These are phyloP conservation scores for Claviceps purpurea DNA, from an alignment of 2,329 filamentous ascomycete genomes.

Conservation along the genomic window DNA sequence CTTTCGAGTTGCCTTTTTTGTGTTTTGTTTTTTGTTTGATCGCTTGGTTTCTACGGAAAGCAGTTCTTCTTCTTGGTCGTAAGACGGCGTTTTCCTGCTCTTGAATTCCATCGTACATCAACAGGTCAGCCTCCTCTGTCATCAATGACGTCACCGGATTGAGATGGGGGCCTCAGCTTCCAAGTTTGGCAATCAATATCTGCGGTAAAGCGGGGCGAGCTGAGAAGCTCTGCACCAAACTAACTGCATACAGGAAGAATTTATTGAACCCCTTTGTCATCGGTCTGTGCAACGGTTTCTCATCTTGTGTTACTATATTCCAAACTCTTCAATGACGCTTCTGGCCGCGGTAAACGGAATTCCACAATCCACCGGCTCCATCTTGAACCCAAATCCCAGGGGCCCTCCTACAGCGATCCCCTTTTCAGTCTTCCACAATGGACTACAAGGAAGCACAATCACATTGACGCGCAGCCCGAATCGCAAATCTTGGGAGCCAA, in stretches of 20 bases:
- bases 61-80: too few relatives aligned
- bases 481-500: slow-evolving; percentile 35
- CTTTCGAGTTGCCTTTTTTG: background rate
- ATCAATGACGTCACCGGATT: too few relatives aligned
- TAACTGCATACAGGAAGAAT: too few relatives aligned
- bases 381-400: slow-evolving; percentile 16
- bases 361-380: slow-evolving; percentile 12
- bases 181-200: too few relatives aligned
- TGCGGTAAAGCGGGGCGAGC: too few relatives aligned
- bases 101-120: too few relatives aligned
- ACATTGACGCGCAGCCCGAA: slow-evolving; percentile 38
- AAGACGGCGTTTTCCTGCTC: too few relatives aligned
- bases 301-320: background rate
- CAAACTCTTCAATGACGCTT: slow-evolving; percentile 38
- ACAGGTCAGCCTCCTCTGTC: too few relatives aligned
- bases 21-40: background rate
- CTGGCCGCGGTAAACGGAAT: slow-evolving; percentile 28
- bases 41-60: background rate
- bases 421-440: slow-evolving; percentile 31
- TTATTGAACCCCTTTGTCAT: too few relatives aligned
- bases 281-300: too few relatives aligned
- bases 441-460: slow-evolving; percentile 34
- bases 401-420: slow-evolving; percentile 22
- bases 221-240: too few relatives aligned
- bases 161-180: too few relatives aligned